Base-by-base conservation (phyloP, 2,329 filamentous ascomycete genomes). In the Sporothrix brunneoviolacea region DNA sequence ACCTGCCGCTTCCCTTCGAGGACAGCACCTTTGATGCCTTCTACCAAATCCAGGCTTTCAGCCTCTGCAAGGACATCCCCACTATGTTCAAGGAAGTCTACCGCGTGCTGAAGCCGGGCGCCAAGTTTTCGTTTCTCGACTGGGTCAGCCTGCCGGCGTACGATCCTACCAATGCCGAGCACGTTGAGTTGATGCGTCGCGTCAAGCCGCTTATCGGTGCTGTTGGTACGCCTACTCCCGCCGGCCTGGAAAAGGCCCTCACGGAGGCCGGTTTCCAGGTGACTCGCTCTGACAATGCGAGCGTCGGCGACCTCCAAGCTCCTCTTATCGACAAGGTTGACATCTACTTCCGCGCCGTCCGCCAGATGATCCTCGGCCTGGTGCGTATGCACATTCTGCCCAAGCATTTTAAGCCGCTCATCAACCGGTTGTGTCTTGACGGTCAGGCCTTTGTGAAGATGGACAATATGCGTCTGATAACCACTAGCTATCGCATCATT, bases 21-120 rank as follows among this genome's bases (percentile, higher is more conserved):
- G 69, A 77, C 54, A 62, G 60, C 22, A 67, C 65, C 37, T 76
- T 78, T 58, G 74, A 78, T 51, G 73, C 68, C 27, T 76, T 77
- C 53, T 78, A 72, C 68, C 76, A 71, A 73, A 83, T 70, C 71
- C 82, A 69, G 69, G 82, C 65, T 50, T 74, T 69, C 60, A 80
- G 69, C 66, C 72, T 70, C 27, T 76, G 72, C 66, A 74, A 73
- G 54, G 72, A 77, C 48, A 65, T 72, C 2, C 58, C 64, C 3
- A 62, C 65, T 8, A 65, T 76, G 10, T 76, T 76, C 62, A 62
- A 61, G 43, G 75, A 78, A 59, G 63, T 77, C 47, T 70, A 66
- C 59, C 68, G 75, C 16, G 64, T 77, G 4, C 56, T 77, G 47
- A 73, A 73, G 59, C 75, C 75, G 1, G 74, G 74, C 13, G 70